phyloP scores from a whole-genome alignment of 805 yeast species.

The Saturnispora gosingensis region DNA sequence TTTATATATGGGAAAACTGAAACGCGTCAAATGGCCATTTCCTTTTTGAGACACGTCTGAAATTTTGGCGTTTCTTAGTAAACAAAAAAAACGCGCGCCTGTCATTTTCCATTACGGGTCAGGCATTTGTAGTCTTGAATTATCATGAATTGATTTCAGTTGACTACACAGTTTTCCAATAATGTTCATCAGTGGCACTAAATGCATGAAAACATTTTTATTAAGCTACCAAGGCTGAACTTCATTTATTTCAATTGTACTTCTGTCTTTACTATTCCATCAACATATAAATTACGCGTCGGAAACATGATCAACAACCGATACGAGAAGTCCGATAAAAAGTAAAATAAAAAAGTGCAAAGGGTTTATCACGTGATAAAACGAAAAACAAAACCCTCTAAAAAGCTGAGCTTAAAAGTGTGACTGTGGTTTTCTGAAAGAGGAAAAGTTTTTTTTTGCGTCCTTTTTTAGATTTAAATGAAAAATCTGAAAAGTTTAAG shows the following conservation, averaged over 20 bases:
- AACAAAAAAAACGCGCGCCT: constrained; percentile 4
- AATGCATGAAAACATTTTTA: no score
- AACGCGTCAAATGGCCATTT: constrained; percentile 3
- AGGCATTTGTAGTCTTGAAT: background rate
- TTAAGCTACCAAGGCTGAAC: no score
- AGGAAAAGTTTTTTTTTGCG: background rate
- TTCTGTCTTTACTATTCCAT: background rate
- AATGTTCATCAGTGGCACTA: no score
- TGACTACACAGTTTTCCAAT: background rate
- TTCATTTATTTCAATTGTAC: background rate
- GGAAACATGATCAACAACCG: background rate
- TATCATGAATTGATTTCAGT: no score
- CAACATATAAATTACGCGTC: background rate
- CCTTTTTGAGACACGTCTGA: background rate
- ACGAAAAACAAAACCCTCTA: background rate
- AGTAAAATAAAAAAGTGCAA: background rate
- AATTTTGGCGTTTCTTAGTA: background rate
- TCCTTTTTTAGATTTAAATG: background rate
- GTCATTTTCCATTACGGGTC: constrained; percentile 1
- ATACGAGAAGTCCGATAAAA: background rate
- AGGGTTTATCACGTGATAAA: background rate
- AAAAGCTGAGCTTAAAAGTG: background rate
- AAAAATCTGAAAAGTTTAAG: background rate
- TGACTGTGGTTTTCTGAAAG: background rate
- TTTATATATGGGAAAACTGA: background rate